These are phyloP conservation scores for Aurinia saxatilis DNA, from an alignment of 345 rosid genomes.

Conservation along the genomic window DNA sequence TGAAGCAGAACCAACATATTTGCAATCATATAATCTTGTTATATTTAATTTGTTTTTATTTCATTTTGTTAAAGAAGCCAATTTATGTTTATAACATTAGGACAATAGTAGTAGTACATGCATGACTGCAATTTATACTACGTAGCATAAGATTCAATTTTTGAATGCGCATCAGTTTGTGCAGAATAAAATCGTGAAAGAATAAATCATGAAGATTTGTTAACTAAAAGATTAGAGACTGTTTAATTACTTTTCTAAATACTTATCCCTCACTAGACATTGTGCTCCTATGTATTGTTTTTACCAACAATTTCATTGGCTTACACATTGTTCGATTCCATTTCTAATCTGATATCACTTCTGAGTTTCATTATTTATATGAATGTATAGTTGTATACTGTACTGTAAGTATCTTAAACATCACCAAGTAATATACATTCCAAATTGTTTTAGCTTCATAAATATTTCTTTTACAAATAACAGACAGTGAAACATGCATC, in stretches of 20 bases:
- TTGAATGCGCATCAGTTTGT: neutral
- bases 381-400: too few relatives aligned
- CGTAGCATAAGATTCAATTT: neutral
- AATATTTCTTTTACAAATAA: too few relatives aligned
- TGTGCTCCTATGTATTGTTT: too few relatives aligned
- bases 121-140: neutral
- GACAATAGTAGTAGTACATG: neutral
- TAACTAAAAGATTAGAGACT: neutral
- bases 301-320: neutral
- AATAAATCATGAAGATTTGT: neutral
- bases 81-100: neutral
- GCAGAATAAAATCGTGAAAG: neutral
- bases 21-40: too few relatives aligned
- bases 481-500: too few relatives aligned
- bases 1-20: too few relatives aligned
- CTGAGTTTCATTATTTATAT: neutral
- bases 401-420: neutral
- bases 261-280: conserved; percentile 4
- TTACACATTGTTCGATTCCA: neutral
- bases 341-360: neutral
- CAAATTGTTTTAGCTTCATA: too few relatives aligned
- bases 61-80: neutral
- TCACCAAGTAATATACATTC: neutral
- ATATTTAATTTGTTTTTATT: too few relatives aligned
- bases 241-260: neutral